Evolutionary conservation across 2,329 filamentous ascomycete species (phyloP).

Genomic region (Niveomyces coronatus): DNA sequence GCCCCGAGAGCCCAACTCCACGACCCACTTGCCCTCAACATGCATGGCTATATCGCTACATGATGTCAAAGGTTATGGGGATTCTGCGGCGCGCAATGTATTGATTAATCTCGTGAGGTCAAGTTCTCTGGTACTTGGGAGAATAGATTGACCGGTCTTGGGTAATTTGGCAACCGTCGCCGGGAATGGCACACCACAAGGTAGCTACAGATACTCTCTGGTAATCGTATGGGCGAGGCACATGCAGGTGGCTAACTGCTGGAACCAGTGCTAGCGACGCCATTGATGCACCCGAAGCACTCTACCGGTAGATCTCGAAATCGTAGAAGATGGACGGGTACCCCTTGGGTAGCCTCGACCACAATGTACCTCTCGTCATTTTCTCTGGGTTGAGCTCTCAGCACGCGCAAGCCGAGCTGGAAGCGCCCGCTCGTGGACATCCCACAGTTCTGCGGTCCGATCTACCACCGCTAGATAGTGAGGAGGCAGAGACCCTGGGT

Average conservation of each 20-base stretch:
- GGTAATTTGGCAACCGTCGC: not conserved
- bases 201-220: not conserved
- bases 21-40: constrained; percentile 2
- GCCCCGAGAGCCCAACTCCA: constrained; percentile 14
- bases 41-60: no score
- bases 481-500: constrained; percentile 54
- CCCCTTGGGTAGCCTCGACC: constrained; percentile 67
- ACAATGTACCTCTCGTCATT: constrained; percentile 77
- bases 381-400: constrained; percentile 59
- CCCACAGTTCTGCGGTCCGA: constrained; percentile 60
- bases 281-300: no score
- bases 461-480: constrained; percentile 53
- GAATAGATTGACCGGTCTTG: not conserved
- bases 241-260: constrained; percentile 7
- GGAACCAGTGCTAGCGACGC: constrained; percentile 3
- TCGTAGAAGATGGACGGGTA: constrained; percentile 57
- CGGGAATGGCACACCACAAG: constrained; percentile 5
- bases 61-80: no score
- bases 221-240: constrained; percentile 1
- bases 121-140: no score
- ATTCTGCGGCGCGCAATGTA: no score
- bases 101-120: no score
- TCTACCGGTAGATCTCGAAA: constrained; percentile 7
- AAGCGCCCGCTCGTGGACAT: constrained; percentile 44
- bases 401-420: constrained; percentile 30